Evolutionary conservation across 208 protist species (phyloP).

Genomic region (Leptomonas seymouri): DNA sequence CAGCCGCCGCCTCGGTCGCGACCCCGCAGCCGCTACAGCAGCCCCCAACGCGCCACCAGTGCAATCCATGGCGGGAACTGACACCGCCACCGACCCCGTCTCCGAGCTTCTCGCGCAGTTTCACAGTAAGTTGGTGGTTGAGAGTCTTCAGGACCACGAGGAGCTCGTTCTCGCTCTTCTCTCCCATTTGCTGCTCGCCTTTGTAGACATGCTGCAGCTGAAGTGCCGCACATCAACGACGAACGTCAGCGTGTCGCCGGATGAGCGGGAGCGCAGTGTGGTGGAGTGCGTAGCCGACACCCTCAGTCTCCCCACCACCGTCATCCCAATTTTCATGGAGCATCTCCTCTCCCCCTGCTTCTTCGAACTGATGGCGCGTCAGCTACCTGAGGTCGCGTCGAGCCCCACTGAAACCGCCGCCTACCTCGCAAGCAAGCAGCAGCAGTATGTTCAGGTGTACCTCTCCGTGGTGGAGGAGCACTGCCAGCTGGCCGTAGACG

Average conservation of each 20-base stretch:
- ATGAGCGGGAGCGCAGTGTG: constrained; percentile 52
- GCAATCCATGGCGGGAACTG: constrained; percentile 2
- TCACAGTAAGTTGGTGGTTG: constrained; percentile 67
- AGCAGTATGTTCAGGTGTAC: constrained; percentile 55
- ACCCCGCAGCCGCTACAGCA: constrained; percentile 2
- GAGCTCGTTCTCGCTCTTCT: constrained; percentile 67
- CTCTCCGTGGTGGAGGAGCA: constrained; percentile 78
- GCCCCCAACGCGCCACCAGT: constrained; percentile 3
- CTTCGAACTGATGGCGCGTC: constrained; percentile 54
- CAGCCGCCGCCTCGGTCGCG: not conserved
- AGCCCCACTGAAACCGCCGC: constrained; percentile 18
- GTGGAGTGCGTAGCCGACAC: constrained; percentile 87
- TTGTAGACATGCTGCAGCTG: constrained; percentile 76
- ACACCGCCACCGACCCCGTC: constrained; percentile 41
- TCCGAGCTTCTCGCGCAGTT: constrained; percentile 57
- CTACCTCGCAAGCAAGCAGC: constrained; percentile 28
- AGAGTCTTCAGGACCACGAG: constrained; percentile 78
- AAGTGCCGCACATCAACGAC: constrained; percentile 55
- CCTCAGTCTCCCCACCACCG: constrained; percentile 64
- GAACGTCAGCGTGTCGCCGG: constrained; percentile 28
- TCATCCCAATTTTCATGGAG: constrained; percentile 70
- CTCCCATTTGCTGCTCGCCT: constrained; percentile 67
- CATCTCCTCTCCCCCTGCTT: constrained; percentile 75
- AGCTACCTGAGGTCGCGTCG: constrained; percentile 39
- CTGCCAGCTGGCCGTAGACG: constrained; percentile 81